Evolutionary conservation across 352 stramenopile genomes (phyloP).

Genomic region (Phytophthora tubulina): DNA sequence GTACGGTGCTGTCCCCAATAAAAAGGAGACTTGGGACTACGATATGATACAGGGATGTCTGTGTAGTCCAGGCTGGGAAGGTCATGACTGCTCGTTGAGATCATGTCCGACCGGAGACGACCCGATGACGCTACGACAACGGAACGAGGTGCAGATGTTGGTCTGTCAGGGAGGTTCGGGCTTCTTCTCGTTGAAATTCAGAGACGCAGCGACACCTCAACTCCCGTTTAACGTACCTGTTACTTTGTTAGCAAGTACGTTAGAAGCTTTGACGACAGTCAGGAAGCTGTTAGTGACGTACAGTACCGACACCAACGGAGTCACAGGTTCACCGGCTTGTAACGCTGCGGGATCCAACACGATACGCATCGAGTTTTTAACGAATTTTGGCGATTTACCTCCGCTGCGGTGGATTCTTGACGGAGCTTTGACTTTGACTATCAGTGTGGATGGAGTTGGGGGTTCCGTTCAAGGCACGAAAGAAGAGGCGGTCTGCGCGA

Average conservation of each 20-base stretch:
- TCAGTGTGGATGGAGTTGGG: conserved; percentile 56
- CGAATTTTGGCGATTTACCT: conserved; percentile 72
- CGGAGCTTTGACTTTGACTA: conserved; percentile 59
- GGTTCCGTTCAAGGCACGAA: conserved; percentile 69
- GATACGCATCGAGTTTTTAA: conserved; percentile 75
- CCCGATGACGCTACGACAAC: conserved; percentile 74
- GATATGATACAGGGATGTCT: conserved; percentile 88
- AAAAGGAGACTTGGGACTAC: conserved; percentile 92
- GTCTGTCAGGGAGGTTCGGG: conserved; percentile 67
- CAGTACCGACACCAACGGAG: conserved; percentile 34
- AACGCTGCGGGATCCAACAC: conserved; percentile 56
- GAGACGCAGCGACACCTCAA: conserved; percentile 69
- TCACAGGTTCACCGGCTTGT: conserved; percentile 44
- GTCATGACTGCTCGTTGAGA: conserved; percentile 89
- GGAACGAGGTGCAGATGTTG: conserved; percentile 86
- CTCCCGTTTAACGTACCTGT: conserved; percentile 55
- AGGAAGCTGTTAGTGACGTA: conserved; percentile 60
- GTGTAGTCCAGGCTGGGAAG: conserved; percentile 89
- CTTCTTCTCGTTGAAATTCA: conserved; percentile 78
- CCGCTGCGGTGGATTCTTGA: conserved; percentile 73
- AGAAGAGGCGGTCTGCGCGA: conserved; percentile 71
- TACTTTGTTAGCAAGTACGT: conserved; percentile 37
- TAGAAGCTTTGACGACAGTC: conserved; percentile 60
- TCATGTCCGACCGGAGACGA: conserved; percentile 93
- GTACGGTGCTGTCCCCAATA: conserved; percentile 81